Conservation (phyloP, 208 protist species). For the Leishmania guyanensis region DNA sequence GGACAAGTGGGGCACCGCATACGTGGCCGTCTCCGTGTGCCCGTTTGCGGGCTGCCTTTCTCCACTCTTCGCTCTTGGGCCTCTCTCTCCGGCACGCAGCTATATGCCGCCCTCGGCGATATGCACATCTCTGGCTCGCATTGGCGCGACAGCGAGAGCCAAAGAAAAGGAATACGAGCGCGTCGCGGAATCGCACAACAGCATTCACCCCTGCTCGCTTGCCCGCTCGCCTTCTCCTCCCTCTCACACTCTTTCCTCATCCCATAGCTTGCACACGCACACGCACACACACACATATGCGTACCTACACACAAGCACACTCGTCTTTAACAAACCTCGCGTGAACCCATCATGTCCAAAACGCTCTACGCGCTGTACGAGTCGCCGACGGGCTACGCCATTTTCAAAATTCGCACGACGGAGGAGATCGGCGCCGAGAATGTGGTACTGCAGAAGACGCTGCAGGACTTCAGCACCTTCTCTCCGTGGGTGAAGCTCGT, state of each 20-base stretch:
- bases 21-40: constrained; percentile 3
- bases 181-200: neutral
- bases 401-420: constrained; percentile 95
- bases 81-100: neutral
- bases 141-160: neutral
- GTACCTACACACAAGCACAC: constrained; percentile 7
- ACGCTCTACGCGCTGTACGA: constrained; percentile 96
- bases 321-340: neutral
- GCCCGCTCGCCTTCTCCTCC: neutral
- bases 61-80: neutral
- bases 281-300: constrained; percentile 10
- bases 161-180: neutral
- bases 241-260: constrained; percentile 8
- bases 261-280: neutral
- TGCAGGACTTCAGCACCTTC: constrained; percentile 95
- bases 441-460: constrained; percentile 91
- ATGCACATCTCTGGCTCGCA: neutral
- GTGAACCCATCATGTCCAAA: constrained; percentile 74
- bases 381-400: constrained; percentile 95
- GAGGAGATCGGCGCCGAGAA: constrained; percentile 94
- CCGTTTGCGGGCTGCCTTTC: constrained; percentile 4
- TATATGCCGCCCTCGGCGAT: neutral
- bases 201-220: neutral
- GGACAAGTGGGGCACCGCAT: neutral
- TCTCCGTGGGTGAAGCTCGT: constrained; percentile 95